phyloP scores from a whole-genome alignment of 2,329 filamentous ascomycete genomes.

The Epicoccum sorghinum region DNA sequence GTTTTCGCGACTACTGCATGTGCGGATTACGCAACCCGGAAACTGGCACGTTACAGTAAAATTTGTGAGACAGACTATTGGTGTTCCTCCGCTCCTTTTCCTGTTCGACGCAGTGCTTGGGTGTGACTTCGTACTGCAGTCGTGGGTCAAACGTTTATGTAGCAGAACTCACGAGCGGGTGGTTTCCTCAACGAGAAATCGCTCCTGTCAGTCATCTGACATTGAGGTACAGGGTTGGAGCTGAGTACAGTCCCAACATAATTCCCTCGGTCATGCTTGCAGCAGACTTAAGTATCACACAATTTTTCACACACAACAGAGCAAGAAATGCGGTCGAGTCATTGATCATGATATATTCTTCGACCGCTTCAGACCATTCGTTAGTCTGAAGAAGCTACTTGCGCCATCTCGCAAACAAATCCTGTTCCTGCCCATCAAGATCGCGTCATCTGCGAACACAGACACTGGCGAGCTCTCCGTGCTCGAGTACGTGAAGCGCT shows the following conservation, averaged over 20 bases:
- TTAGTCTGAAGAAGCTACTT: conserved; percentile 6
- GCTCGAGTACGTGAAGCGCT: conserved; percentile 9
- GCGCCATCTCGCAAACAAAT: conserved; percentile 6
- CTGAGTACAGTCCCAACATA: too few species aligned
- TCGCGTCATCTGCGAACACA: conserved; percentile 2
- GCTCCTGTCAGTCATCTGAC: too few species aligned
- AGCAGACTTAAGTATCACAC: background rate
- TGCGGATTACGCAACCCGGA: too few species aligned
- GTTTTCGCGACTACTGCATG: too few species aligned
- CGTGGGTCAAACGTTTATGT: too few species aligned
- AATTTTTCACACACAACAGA: background rate
- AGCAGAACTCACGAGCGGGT: too few species aligned
- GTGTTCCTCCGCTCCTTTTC: too few species aligned
- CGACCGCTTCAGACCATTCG: background rate
- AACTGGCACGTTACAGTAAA: too few species aligned
- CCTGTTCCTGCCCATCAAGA: background rate
- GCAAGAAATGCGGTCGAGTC: background rate
- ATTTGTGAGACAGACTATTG: too few species aligned
- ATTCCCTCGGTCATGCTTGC: background rate
- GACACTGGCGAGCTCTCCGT: background rate
- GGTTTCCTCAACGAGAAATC: too few species aligned
- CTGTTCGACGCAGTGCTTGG: too few species aligned
- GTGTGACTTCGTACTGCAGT: too few species aligned
- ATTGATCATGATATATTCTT: conserved; percentile 12
- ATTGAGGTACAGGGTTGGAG: background rate